Percentiles rank a stretch among this genome's conserved stretches.
Evolutionary conservation across 2,329 filamentous ascomycete genomes (phyloP).

Genomic region (Penicillium occitanis): DNA sequence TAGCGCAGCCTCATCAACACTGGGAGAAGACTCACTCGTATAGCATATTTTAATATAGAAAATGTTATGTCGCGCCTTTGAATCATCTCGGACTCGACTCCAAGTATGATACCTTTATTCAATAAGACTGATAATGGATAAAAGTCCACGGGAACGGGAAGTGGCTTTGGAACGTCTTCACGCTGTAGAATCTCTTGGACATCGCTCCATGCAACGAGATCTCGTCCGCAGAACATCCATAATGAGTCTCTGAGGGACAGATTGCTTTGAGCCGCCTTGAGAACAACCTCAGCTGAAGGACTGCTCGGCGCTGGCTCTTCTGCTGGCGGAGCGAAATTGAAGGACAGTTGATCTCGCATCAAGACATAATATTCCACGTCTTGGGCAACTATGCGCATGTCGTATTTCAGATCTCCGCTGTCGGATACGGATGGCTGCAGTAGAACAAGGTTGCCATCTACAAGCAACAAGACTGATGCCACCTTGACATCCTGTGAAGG

Average conservation of each 20-base stretch:
- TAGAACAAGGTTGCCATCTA: conserved; percentile 92
- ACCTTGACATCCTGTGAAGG: conserved; percentile 93
- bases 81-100: conserved; percentile 88
- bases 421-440: conserved; percentile 83
- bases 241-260: conserved; percentile 76
- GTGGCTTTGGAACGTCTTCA: conserved; percentile 70
- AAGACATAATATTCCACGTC: conserved; percentile 94
- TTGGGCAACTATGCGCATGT: conserved; percentile 95
- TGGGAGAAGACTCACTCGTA: conserved; percentile 63
- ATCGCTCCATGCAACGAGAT: conserved; percentile 85
- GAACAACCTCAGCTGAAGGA: conserved; percentile 48
- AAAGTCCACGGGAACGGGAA: conserved; percentile 85
- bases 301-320: conserved; percentile 52
- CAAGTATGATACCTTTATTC: conserved; percentile 86
- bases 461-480: conserved; percentile 91
- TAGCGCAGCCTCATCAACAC: not conserved
- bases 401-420: conserved; percentile 85
- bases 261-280: conserved; percentile 47
- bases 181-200: conserved; percentile 78
- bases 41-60: conserved; percentile 82
- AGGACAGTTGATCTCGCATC: conserved; percentile 75
- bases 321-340: conserved; percentile 48
- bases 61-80: conserved; percentile 90
- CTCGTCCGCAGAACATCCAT: conserved; percentile 89
- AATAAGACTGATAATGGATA: conserved; percentile 86